These are phyloP conservation scores for Wakefieldia striispora DNA, from an alignment of 768 basidiomycete genomes.

Conservation along the genomic window DNA sequence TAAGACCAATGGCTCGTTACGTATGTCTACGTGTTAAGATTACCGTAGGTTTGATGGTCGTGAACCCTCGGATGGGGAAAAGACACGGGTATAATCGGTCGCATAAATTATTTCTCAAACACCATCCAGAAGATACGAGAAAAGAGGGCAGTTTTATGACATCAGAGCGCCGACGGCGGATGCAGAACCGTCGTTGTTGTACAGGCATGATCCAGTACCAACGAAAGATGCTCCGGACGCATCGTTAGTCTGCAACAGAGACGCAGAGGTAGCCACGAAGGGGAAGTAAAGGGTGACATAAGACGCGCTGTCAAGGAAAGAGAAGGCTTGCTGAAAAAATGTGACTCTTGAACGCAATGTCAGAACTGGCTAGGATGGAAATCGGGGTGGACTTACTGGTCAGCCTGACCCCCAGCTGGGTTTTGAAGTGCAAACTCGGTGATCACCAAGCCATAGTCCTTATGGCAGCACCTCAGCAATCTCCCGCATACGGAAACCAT, in stretches of 20 bases:
- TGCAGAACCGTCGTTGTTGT: conserved; percentile 25
- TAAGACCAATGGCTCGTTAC: no score
- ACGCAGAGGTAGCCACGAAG: conserved; percentile 33
- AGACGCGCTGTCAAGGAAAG: conserved; percentile 32
- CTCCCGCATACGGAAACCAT: neutral
- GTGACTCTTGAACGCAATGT: conserved; percentile 20
- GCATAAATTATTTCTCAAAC: no score
- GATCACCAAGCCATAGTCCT: conserved; percentile 28
- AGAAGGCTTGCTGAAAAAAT: conserved; percentile 33
- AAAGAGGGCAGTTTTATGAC: conserved; percentile 1
- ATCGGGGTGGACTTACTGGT: conserved; percentile 22
- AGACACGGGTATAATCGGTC: no score
- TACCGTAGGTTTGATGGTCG: no score
- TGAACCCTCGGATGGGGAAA: no score
- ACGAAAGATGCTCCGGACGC: conserved; percentile 5
- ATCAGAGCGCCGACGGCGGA: conserved; percentile 27
- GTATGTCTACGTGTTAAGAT: no score
- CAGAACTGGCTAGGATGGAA: neutral
- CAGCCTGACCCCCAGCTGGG: conserved; percentile 29
- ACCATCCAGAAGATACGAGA: no score
- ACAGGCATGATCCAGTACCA: conserved; percentile 34
- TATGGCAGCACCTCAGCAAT: conserved; percentile 1
- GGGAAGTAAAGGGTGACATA: conserved; percentile 37
- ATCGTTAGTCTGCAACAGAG: conserved; percentile 23
- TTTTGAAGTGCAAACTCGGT: conserved; percentile 34